Evolutionary conservation across 257 asterid genomes (phyloP).

Genomic region (Gynochthodes officinalis): DNA sequence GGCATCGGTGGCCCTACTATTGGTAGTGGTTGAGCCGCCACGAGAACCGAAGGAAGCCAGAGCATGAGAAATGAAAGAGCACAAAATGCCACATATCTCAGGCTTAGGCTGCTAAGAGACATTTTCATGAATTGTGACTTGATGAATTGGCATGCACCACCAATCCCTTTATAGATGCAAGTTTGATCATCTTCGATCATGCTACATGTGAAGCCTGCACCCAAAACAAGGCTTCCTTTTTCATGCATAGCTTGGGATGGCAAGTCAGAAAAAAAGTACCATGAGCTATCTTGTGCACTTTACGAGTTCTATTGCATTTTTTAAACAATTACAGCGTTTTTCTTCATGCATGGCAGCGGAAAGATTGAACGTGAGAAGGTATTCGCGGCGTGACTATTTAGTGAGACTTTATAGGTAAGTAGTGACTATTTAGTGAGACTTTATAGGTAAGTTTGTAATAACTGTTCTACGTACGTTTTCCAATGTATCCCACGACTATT

Average conservation of each 20-base stretch:
- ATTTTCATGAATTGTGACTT: not conserved
- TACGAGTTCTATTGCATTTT: too few relatives aligned
- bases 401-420: too few relatives aligned
- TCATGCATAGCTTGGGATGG: not conserved
- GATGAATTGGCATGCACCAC: not conserved
- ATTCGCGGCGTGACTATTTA: too few relatives aligned
- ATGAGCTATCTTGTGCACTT: not conserved
- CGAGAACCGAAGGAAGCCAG: not conserved
- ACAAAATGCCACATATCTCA: not conserved
- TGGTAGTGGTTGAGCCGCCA: not conserved
- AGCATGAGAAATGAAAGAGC: not conserved
- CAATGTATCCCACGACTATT: too few relatives aligned
- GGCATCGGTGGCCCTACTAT: not conserved
- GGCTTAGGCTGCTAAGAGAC: not conserved
- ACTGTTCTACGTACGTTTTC: too few relatives aligned
- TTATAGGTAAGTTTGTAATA: too few relatives aligned
- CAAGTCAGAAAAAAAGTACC: too few relatives aligned
- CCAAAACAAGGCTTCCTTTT: not conserved
- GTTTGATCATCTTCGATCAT: not conserved
- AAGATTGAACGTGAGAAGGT: too few relatives aligned
- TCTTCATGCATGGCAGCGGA: not conserved
- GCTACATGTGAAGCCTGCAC: constrained; percentile 1
- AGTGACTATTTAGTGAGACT: too few relatives aligned
- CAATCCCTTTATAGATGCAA: not conserved
- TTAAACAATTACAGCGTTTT: not conserved